phyloP scores from a whole-genome alignment of 2,329 filamentous ascomycete species.

The Alternaria ethzedia region DNA sequence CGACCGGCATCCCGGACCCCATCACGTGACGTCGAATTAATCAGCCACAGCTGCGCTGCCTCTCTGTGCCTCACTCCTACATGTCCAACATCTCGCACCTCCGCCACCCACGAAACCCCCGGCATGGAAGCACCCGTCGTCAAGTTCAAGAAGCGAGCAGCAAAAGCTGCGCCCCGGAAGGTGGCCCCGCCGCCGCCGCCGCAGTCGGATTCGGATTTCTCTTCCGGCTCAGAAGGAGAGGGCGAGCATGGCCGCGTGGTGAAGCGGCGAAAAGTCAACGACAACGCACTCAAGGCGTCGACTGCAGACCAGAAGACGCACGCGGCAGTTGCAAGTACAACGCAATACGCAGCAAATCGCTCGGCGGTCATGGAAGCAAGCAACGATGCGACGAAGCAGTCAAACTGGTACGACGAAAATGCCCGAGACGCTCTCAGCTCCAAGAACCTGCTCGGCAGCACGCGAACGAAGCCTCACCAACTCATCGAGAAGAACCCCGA shows the following conservation, averaged over 20 bases:
- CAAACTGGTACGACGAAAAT: conserved; percentile 88
- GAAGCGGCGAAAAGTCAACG: conserved; percentile 78
- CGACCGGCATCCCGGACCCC: conserved; percentile 7
- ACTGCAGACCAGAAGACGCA: conserved; percentile 59
- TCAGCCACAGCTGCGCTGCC: conserved; percentile 35
- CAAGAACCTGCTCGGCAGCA: conserved; percentile 67
- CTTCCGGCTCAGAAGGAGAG: conserved; percentile 78
- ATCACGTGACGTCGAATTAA: conserved; percentile 22
- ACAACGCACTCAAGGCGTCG: conserved; percentile 69
- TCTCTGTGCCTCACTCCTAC: conserved; percentile 18
- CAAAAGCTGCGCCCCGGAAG: conserved; percentile 81
- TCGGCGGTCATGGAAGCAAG: conserved; percentile 67
- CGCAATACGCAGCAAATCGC: conserved; percentile 67
- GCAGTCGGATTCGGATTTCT: conserved; percentile 58
- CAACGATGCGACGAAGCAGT: conserved; percentile 89
- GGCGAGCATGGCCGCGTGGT: conserved; percentile 68
- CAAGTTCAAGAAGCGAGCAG: conserved; percentile 84
- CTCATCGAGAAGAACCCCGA: conserved; percentile 85
- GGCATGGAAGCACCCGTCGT: conserved; percentile 60
- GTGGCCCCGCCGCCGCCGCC: conserved; percentile 82
- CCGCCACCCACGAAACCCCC: conserved; percentile 16
- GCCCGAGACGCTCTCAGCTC: conserved; percentile 56
- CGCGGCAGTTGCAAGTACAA: conserved; percentile 51
- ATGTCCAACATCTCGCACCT: conserved; percentile 2
- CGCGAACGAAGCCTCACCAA: conserved; percentile 50